phyloP scores from a whole-genome alignment of 306 rosid genomes.

The Lotus japonicus region DNA sequence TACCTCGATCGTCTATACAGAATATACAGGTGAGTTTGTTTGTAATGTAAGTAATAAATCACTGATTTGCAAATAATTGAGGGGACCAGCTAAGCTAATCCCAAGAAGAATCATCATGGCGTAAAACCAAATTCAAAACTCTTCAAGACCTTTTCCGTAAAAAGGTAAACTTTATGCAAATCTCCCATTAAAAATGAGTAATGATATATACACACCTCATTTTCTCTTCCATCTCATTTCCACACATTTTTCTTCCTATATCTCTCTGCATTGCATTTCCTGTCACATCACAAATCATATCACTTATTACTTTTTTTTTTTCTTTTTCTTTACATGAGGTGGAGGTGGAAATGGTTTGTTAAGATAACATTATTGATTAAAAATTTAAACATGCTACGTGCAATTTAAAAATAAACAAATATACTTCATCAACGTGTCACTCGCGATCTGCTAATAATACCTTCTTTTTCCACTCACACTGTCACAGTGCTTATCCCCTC shows the following conservation, averaged over 20 bases:
- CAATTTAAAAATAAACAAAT: neutral
- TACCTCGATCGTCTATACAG: too few species aligned
- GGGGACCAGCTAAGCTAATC: conserved; percentile 8
- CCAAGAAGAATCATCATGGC: neutral
- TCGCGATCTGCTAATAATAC: conserved; percentile 2
- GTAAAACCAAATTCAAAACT: neutral
- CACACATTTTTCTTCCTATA: too few species aligned
- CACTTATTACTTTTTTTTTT: too few species aligned
- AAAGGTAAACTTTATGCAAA: neutral
- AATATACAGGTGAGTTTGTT: conserved; percentile 6
- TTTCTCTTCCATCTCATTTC: too few species aligned
- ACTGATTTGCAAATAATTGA: conserved; percentile 9
- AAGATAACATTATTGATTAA: too few species aligned
- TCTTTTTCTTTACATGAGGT: too few species aligned
- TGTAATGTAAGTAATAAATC: neutral
- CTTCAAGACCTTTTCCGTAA: neutral
- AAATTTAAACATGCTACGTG: neutral
- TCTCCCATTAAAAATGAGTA: neutral
- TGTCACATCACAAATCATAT: too few species aligned
- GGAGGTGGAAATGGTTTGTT: too few species aligned
- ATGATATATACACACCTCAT: too few species aligned
- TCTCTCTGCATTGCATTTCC: too few species aligned
- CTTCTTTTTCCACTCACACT: conserved; percentile 21
- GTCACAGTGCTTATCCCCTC: conserved; percentile 18
- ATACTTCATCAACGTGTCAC: conserved; percentile 21